These are phyloP conservation scores for Luffa acutangula DNA, from an alignment of 306 rosid species.

Conservation along the genomic window DNA sequence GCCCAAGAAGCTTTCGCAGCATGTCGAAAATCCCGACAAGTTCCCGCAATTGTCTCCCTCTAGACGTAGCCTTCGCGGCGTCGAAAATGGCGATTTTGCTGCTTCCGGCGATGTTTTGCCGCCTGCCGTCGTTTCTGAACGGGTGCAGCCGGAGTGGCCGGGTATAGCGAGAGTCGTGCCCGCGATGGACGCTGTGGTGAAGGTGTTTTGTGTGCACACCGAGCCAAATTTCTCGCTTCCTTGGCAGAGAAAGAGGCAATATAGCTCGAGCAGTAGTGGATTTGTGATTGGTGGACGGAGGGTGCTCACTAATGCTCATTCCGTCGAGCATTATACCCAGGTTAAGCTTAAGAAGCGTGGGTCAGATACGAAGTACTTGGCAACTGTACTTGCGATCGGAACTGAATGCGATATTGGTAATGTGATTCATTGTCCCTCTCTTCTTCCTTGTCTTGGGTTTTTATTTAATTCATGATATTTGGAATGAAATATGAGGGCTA, in stretches of 20 bases:
- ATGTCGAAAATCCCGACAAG: constrained; percentile 31
- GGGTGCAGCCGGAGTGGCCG: constrained; percentile 30
- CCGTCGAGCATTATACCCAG: constrained; percentile 85
- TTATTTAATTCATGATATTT: background rate
- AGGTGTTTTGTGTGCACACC: constrained; percentile 84
- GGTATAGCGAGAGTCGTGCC: constrained; percentile 39
- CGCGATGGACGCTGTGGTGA: constrained; percentile 89
- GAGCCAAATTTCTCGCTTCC: constrained; percentile 95
- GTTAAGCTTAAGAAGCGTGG: constrained; percentile 97
- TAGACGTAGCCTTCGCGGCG: constrained; percentile 25
- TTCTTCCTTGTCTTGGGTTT: background rate
- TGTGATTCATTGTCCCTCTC: background rate
- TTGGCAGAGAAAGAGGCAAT: constrained; percentile 94
- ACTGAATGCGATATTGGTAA: constrained; percentile 86
- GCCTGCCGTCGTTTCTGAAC: constrained; percentile 10
- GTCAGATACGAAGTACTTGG: constrained; percentile 87
- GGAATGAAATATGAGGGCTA: background rate
- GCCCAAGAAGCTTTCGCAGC: constrained; percentile 39
- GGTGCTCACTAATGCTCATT: constrained; percentile 90
- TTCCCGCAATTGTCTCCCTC: constrained; percentile 19
- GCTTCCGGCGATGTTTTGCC: constrained; percentile 20
- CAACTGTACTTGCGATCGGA: constrained; percentile 93
- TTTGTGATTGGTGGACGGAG: constrained; percentile 74
- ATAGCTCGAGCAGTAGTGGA: constrained; percentile 88
- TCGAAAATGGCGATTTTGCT: constrained; percentile 21